phyloP scores from a whole-genome alignment of 331 rosid genomes.

The Pyrus hybrid region DNA sequence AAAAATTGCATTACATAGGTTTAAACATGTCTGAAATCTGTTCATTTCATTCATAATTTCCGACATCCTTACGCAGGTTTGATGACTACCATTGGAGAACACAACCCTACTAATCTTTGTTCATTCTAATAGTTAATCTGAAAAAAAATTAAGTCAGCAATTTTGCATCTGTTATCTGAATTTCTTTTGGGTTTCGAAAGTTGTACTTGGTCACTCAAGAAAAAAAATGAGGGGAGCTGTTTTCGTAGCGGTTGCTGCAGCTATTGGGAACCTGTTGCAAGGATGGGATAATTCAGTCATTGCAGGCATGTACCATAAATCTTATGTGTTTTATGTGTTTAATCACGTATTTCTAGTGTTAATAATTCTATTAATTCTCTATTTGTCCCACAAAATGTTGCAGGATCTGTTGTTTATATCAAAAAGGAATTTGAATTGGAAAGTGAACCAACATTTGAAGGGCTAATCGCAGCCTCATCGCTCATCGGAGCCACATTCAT shows the following conservation, averaged over 20 bases:
- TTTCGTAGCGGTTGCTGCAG: constrained; percentile 14
- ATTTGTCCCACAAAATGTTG: neutral
- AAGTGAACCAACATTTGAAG: constrained; percentile 11
- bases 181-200: neutral
- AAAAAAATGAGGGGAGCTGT: constrained; percentile 18
- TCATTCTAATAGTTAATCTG: neutral
- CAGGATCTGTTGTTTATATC: constrained; percentile 18
- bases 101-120: neutral
- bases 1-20: neutral
- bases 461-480: constrained; percentile 12
- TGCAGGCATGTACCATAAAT: constrained; percentile 9
- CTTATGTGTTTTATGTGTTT: neutral
- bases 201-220: neutral
- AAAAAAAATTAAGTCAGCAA: neutral
- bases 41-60: too few species aligned
- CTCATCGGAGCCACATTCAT: constrained; percentile 16
- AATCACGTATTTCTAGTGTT: neutral
- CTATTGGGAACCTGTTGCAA: constrained; percentile 20
- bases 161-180: neutral
- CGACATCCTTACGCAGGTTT: neutral
- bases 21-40: too few species aligned
- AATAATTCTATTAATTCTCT: neutral
- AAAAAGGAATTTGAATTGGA: constrained; percentile 14
- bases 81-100: neutral
- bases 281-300: constrained; percentile 26